Conservation (phyloP, 2,329 filamentous ascomycete species). For the Fusarium pseudonygamai region DNA sequence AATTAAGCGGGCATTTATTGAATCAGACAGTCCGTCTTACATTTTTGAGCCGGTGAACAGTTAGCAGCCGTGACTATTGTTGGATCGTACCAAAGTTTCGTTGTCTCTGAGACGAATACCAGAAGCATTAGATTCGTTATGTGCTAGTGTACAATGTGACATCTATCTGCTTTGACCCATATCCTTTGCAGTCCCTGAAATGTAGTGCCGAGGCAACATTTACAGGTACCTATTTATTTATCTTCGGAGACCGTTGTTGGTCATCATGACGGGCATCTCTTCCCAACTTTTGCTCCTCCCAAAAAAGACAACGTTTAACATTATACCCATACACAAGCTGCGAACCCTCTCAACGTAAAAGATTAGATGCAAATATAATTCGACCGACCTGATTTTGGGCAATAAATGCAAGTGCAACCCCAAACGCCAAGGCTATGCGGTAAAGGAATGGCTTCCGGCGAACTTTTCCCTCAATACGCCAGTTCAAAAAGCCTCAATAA, state of each 20-base stretch:
- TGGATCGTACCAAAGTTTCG: not conserved
- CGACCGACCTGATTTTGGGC: slow-evolving; percentile 16
- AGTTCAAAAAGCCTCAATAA: slow-evolving; percentile 28
- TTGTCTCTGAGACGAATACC: slow-evolving; percentile 6
- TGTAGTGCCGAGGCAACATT: slow-evolving; percentile 3
- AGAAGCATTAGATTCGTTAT: slow-evolving; percentile 39
- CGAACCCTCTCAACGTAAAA: slow-evolving; percentile 7
- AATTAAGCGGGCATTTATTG: not conserved
- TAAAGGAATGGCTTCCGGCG: slow-evolving; percentile 38
- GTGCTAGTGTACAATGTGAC: slow-evolving; percentile 38
- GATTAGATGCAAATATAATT: slow-evolving; percentile 37
- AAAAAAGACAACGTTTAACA: slow-evolving; percentile 26
- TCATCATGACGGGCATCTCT: slow-evolving; percentile 13
- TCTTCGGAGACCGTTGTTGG: slow-evolving; percentile 6
- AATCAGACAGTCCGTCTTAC: not conserved
- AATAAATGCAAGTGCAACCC: slow-evolving; percentile 28
- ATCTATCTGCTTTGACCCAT: slow-evolving; percentile 1
- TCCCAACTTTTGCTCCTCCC: slow-evolving; percentile 26
- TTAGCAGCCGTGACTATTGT: not conserved
- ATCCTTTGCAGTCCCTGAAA: not conserved
- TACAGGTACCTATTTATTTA: slow-evolving; percentile 10
- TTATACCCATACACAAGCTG: slow-evolving; percentile 28
- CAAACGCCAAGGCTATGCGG: slow-evolving; percentile 43
- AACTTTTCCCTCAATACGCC: slow-evolving; percentile 24
- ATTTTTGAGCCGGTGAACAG: not conserved